Evolutionary conservation across 305 asterid species (phyloP).

Genomic region (Fraxinus angustifolia): DNA sequence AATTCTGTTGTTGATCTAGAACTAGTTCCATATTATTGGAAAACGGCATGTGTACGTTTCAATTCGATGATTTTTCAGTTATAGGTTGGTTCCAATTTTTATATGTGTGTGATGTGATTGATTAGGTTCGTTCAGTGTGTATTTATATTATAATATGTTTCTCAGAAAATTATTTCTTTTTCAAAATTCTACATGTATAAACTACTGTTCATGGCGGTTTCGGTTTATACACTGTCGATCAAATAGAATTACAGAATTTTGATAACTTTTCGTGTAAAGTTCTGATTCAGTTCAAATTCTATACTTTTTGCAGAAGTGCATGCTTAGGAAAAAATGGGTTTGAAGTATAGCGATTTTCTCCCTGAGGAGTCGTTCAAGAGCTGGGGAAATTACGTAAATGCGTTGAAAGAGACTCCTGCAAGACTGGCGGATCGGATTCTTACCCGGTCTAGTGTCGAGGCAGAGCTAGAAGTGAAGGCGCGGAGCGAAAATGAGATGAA

Average conservation of each 20-base stretch:
- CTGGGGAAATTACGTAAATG: not conserved
- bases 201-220: not conserved
- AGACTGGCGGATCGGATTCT: slow-evolving; percentile 52
- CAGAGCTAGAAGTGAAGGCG: slow-evolving; percentile 57
- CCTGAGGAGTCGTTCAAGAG: slow-evolving; percentile 50
- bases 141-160: not conserved
- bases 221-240: not conserved
- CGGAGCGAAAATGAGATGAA: slow-evolving; percentile 67
- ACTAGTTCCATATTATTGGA: not conserved
- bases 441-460: slow-evolving; percentile 48
- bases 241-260: not conserved
- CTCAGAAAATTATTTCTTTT: not conserved
- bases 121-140: not conserved
- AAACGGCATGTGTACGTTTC: not conserved
- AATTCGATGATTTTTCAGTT: too few species aligned
- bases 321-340: not conserved
- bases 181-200: not conserved
- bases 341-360: slow-evolving; percentile 64
- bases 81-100: not conserved
- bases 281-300: not conserved
- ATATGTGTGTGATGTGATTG: not conserved
- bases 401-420: not conserved
- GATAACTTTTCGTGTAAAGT: not conserved
- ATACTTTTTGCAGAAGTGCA: not conserved
- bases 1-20: not conserved